Percentiles rank a stretch among this genome's conserved stretches.
Conservation (phyloP, 352 stramenopile species). For the Phytophthora quininea region DNA sequence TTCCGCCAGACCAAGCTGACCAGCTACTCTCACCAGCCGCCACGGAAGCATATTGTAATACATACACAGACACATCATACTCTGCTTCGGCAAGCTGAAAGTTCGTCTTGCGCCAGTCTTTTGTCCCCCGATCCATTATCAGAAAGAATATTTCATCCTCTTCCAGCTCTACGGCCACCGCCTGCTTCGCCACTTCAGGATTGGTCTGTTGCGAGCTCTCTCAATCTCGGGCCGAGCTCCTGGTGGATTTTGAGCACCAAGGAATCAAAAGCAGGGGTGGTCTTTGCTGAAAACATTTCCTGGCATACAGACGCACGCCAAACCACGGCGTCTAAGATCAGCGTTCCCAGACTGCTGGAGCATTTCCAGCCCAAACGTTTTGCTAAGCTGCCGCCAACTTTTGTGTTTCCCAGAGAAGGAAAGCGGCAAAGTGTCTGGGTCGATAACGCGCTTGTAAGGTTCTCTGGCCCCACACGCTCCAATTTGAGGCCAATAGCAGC, state of each 20-base stretch:
- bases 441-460: slow-evolving; percentile 16
- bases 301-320: not conserved
- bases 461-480: slow-evolving; percentile 8
- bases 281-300: slow-evolving; percentile 22
- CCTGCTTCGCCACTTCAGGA: too few relatives aligned
- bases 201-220: too few relatives aligned
- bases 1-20: too few relatives aligned
- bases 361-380: slow-evolving; percentile 20
- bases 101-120: too few relatives aligned
- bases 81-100: too few relatives aligned
- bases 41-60: too few relatives aligned
- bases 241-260: slow-evolving; percentile 22
- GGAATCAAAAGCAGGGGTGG: slow-evolving; percentile 14
- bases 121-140: too few relatives aligned
- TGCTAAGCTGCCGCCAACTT: slow-evolving; percentile 13
- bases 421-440: slow-evolving; percentile 3
- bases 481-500: slow-evolving; percentile 7
- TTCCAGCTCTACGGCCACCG: too few relatives aligned
- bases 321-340: slow-evolving; percentile 25
- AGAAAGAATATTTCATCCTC: too few relatives aligned
- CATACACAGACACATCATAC: too few relatives aligned
- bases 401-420: slow-evolving; percentile 17
- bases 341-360: slow-evolving; percentile 37
- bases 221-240: slow-evolving; percentile 17
- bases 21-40: too few relatives aligned